Percentiles rank a stretch among this genome's conserved stretches.
Evolutionary conservation across 495 filamentous ascomycete genomes (phyloP).

Genomic region (Hypoxylon perforatum): DNA sequence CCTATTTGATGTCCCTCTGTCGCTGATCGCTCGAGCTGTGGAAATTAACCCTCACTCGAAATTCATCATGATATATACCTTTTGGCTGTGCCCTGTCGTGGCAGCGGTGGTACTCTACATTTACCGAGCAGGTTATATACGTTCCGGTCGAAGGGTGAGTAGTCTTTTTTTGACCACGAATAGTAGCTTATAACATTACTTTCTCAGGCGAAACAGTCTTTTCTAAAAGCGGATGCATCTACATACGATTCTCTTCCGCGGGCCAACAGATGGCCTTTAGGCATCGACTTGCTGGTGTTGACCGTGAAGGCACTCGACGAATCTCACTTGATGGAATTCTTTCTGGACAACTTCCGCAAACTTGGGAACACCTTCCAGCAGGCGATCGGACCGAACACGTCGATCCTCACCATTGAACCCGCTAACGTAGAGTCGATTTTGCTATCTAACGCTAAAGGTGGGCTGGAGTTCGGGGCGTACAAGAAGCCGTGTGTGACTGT

Average conservation of each 20-base stretch:
- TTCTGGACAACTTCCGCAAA: slow-evolving; percentile 33
- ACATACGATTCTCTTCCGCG: slow-evolving; percentile 10
- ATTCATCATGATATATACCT: slow-evolving; percentile 9
- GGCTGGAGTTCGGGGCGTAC: neutral
- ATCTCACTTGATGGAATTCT: slow-evolving; percentile 30
- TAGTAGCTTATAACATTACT: slow-evolving; percentile 3
- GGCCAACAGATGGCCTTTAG: slow-evolving; percentile 32
- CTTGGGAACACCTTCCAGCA: slow-evolving; percentile 34
- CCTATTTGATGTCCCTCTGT: neutral
- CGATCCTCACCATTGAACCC: slow-evolving; percentile 33
- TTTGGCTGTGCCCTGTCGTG: slow-evolving; percentile 16
- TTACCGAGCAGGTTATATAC: slow-evolving; percentile 2
- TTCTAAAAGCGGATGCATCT: slow-evolving; percentile 7
- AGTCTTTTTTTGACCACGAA: no score
- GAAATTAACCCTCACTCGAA: neutral
- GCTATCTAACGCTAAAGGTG: slow-evolving; percentile 29
- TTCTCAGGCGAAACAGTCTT: neutral
- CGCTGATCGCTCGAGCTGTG: neutral
- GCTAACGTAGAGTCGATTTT: slow-evolving; percentile 29
- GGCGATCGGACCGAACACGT: slow-evolving; percentile 22
- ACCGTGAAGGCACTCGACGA: slow-evolving; percentile 30
- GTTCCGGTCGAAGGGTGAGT: slow-evolving; percentile 6
- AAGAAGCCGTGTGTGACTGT: neutral
- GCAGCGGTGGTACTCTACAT: slow-evolving; percentile 16
- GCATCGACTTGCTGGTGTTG: slow-evolving; percentile 25